Evolutionary conservation across 2,329 filamentous ascomycete genomes (phyloP).

Genomic region (Plectosphaerella cucumerina): DNA sequence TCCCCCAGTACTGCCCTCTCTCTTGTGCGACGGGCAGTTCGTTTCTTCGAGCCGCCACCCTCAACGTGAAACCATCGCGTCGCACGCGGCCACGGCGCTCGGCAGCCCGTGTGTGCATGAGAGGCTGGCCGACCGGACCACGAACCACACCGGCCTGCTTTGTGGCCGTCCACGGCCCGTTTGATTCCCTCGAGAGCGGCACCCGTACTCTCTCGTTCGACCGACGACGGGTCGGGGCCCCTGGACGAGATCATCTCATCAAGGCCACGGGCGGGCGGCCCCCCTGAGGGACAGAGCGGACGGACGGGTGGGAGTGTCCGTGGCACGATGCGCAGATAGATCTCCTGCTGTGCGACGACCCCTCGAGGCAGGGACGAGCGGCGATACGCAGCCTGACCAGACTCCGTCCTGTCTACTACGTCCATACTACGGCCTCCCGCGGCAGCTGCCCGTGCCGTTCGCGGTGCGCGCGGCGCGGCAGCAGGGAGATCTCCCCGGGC

Average conservation of each 20-base stretch:
- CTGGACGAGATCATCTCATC: no score
- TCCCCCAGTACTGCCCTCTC: background rate
- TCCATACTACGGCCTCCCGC: background rate
- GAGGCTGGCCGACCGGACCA: no score
- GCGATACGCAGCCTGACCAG: background rate
- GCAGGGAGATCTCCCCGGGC: no score
- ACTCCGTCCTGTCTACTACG: no score
- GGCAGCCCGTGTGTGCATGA: background rate
- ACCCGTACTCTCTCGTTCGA: no score
- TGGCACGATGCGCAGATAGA: background rate
- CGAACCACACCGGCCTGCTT: no score
- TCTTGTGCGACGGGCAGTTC: background rate
- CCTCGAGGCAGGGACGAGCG: background rate
- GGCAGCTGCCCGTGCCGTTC: background rate
- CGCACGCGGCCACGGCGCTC: background rate
- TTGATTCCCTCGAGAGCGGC: no score
- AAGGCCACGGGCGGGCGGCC: no score
- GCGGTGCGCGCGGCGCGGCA: background rate
- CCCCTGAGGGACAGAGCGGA: no score
- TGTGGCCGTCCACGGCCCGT: no score
- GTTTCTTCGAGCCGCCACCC: background rate
- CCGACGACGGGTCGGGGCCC: no score
- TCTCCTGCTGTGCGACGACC: background rate
- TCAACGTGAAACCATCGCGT: background rate
- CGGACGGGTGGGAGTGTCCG: no score